Evolutionary conservation across 108 stramenopile species (phyloP).

Genomic region (Cyclotella cryptica): DNA sequence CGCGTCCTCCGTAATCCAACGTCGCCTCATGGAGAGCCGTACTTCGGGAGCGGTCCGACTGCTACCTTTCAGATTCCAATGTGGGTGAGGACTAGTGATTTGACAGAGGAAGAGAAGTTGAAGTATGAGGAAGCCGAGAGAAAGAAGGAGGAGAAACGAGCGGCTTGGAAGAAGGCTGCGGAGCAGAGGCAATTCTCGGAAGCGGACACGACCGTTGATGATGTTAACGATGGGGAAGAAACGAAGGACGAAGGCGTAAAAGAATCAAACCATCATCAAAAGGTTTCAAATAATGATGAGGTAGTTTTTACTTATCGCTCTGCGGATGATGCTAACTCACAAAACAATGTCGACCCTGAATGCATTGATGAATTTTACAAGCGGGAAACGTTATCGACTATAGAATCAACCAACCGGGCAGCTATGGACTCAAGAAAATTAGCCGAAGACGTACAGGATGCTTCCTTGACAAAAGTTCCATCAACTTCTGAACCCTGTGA

Average conservation of each 20-base stretch:
- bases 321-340: too few species aligned
- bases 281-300: too few species aligned
- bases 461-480: too few species aligned
- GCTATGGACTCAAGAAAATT: too few species aligned
- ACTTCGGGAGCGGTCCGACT: conserved; percentile 38
- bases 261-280: not conserved
- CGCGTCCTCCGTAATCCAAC: conserved; percentile 29
- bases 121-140: conserved; percentile 32
- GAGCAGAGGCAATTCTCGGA: conserved; percentile 9
- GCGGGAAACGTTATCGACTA: too few species aligned
- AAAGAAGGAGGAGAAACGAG: conserved; percentile 28
- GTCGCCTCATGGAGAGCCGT: conserved; percentile 39
- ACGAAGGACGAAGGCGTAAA: not conserved
- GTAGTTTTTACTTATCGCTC: too few species aligned
- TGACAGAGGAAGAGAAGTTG: conserved; percentile 33
- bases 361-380: too few species aligned
- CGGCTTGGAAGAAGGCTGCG: conserved; percentile 25
- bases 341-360: too few species aligned
- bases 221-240: not conserved
- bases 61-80: conserved; percentile 37
- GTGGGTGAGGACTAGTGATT: conserved; percentile 41
- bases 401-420: too few species aligned
- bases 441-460: too few species aligned
- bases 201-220: not conserved
- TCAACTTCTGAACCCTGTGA: too few species aligned